phyloP scores from a whole-genome alignment of 345 rosid genomes.

The Moricandia moricandioides region DNA sequence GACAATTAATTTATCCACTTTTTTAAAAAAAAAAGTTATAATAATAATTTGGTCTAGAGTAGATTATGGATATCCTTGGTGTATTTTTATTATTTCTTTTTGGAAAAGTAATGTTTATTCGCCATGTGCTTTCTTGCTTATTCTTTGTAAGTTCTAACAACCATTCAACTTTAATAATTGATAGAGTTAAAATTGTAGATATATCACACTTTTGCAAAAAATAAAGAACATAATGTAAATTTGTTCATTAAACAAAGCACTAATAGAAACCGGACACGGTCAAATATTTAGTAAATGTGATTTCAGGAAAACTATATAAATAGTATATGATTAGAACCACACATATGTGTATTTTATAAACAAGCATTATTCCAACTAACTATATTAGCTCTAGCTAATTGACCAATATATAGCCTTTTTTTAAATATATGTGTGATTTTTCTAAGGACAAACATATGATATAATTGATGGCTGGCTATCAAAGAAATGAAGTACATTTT shows the following conservation, averaged over 20 bases:
- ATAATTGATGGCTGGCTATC: background rate
- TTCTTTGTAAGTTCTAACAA: conserved; percentile 1
- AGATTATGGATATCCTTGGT: conserved; percentile 12
- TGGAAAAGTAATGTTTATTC: background rate
- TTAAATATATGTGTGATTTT: background rate
- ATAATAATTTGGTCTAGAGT: background rate
- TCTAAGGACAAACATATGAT: background rate
- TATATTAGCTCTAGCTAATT: background rate
- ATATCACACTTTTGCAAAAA: background rate
- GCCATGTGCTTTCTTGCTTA: conserved; percentile 24
- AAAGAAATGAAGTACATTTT: background rate
- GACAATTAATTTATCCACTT: background rate
- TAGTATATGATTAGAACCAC: background rate
- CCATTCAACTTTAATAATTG: conserved; percentile 16
- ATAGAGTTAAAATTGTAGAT: background rate
- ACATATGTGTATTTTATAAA: background rate
- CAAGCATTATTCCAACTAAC: background rate
- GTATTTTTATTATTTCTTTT: background rate
- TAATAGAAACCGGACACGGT: background rate
- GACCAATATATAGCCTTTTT: background rate
- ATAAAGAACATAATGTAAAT: background rate
- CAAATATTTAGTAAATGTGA: background rate
- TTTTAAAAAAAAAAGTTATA: background rate
- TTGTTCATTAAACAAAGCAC: background rate
- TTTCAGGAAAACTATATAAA: background rate